These are phyloP conservation scores for Pinus taeda DNA, from an alignment of 75 land plant species.

Conservation along the genomic window DNA sequence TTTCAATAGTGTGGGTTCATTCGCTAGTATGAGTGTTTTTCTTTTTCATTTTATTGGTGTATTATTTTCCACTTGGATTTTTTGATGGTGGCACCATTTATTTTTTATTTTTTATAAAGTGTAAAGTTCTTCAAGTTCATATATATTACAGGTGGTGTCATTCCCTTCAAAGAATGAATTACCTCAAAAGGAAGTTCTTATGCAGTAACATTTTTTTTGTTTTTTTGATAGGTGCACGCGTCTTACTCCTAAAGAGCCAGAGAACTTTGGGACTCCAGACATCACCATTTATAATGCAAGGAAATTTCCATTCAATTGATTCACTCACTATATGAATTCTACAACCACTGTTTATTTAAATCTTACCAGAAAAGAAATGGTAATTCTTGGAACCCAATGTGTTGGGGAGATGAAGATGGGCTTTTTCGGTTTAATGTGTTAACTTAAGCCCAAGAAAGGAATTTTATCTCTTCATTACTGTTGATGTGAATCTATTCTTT, in stretches of 20 bases:
- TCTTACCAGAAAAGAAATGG: constrained; percentile 43
- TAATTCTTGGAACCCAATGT: constrained; percentile 48
- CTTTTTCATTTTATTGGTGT: not conserved
- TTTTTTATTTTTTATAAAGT: not conserved
- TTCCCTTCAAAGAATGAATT: not conserved
- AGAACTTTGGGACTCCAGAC: constrained; percentile 49
- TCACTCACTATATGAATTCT: constrained; percentile 49
- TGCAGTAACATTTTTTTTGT: not conserved
- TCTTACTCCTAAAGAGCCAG: constrained; percentile 50
- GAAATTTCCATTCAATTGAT: constrained; percentile 47
- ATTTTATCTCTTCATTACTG: constrained; percentile 47
- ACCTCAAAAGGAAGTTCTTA: not conserved
- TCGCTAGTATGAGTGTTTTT: constrained; percentile 10
- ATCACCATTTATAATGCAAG: constrained; percentile 56
- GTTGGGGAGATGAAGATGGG: constrained; percentile 65
- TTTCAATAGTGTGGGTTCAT: not conserved
- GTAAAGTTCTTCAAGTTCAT: not conserved
- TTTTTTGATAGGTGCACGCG: constrained; percentile 46
- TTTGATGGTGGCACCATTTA: not conserved
- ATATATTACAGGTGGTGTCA: not conserved
- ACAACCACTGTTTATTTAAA: constrained; percentile 48
- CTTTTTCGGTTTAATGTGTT: constrained; percentile 51
- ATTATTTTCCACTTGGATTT: not conserved
- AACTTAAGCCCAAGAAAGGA: constrained; percentile 49
- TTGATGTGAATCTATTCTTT: constrained; percentile 53